Percentiles rank a stretch among this genome's conserved stretches.
These are phyloP conservation scores for Diaporthe eres DNA, from an alignment of 2,329 filamentous ascomycete species.

Conservation along the genomic window DNA sequence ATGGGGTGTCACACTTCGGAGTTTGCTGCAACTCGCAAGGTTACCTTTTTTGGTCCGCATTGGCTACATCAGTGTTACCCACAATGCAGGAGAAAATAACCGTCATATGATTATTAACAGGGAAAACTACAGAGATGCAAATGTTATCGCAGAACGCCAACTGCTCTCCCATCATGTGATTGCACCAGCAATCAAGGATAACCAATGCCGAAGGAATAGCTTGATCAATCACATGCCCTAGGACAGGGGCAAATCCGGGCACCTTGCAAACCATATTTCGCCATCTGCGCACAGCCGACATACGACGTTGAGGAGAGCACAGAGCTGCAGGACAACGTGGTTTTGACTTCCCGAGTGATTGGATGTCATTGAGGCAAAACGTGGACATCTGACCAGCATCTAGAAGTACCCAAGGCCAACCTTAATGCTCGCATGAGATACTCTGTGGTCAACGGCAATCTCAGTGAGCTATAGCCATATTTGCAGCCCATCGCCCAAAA, in stretches of 20 bases:
- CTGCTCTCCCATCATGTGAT: too few species aligned
- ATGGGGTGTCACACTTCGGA: background rate
- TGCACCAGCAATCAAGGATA: background rate
- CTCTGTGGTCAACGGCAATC: background rate
- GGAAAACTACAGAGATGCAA: too few species aligned
- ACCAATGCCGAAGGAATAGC: background rate
- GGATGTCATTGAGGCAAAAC: background rate
- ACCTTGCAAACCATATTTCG: background rate
- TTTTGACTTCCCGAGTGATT: background rate
- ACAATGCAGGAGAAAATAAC: background rate
- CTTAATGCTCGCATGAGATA: background rate
- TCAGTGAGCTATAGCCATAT: background rate
- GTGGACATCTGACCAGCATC: background rate
- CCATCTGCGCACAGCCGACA: background rate
- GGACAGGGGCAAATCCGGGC: background rate
- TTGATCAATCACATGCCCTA: too few species aligned
- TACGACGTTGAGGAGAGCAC: background rate
- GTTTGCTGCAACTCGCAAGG: background rate
- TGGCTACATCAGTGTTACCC: background rate
- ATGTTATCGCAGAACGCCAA: too few species aligned
- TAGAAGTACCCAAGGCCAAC: background rate
- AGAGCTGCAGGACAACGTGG: too few species aligned
- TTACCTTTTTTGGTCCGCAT: background rate
- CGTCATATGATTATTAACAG: too few species aligned
- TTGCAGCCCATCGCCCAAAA: rapidly evolving